phyloP scores from a whole-genome alignment of 2,329 filamentous ascomycete genomes.

The Karstenula rhodostoma region DNA sequence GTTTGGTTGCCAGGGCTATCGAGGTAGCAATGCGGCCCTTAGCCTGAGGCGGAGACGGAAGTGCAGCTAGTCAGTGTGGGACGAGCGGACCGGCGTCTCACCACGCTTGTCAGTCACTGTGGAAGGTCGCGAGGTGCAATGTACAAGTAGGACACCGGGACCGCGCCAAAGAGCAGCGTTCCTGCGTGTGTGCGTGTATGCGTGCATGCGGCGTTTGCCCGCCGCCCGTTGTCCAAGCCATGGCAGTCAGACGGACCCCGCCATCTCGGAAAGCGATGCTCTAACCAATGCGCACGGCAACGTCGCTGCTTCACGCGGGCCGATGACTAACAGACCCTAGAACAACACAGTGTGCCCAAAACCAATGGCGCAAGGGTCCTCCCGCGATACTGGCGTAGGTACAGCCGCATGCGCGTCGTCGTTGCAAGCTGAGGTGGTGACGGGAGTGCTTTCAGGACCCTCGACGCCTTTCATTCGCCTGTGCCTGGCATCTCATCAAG shows the following conservation, averaged over 20 bases:
- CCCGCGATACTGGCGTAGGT: constrained; percentile 7
- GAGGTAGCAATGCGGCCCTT: constrained; percentile 2
- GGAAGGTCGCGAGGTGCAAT: background rate
- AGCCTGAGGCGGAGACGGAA: background rate
- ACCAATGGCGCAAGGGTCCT: constrained; percentile 16
- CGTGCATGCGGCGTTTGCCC: background rate
- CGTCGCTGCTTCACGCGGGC: constrained; percentile 4
- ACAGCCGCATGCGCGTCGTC: constrained; percentile 8
- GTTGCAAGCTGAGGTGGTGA: constrained; percentile 11
- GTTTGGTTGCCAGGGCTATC: constrained; percentile 3
- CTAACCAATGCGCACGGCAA: background rate
- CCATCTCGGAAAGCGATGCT: background rate
- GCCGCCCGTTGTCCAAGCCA: too few relatives aligned
- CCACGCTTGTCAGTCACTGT: constrained; percentile 3
- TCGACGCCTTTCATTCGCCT: background rate
- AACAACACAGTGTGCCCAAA: background rate
- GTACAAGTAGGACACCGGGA: background rate
- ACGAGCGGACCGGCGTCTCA: constrained; percentile 12
- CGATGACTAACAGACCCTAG: constrained; percentile 3
- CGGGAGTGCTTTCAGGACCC: background rate
- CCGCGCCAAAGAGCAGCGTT: background rate
- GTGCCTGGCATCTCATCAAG: background rate
- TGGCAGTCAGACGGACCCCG: background rate
- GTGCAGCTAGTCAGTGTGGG: constrained; percentile 2
- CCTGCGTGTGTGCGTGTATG: too few relatives aligned